Evolutionary conservation across 192 early-diverging fungal species (phyloP), one percentile per base, ranked within the genome.

Genomic region (Lobosporangium transversale): DNA sequence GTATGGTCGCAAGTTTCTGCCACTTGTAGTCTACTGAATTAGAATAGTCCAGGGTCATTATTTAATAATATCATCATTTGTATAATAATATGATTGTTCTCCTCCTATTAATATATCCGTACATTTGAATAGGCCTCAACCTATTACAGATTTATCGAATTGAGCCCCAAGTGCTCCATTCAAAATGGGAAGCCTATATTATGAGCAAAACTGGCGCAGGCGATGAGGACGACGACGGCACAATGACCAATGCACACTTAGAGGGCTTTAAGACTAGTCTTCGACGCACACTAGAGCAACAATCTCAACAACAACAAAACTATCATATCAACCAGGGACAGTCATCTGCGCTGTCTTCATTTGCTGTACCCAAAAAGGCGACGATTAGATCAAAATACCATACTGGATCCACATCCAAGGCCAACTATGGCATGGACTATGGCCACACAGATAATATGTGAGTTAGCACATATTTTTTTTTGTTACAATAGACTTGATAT

Each of bases 111-210:
- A 8, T 36, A 0, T 33, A 24, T 27, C 15, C 43, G 3, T 1
- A 26, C 36, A 23, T n/a, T n/a, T n/a, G n/a, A 14, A 8, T 66
- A 76, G 73, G 59, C 40, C 11, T 67, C 17, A 40, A 49, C 47
- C 53, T 76, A 0, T 24, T 76, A 33, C 57, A 35, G 26, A 76
- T 76, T 26, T 76, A 66, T 24, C 58, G 53, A 3, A 37, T 76
- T 17, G 73, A 76, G 32, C 64, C 73, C 1, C 49, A 62, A 40
- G 42, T 65, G 4, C 57, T 76, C 14, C 65, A 76, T 30, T 61
- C 73, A 43, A 76, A 76, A 56, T 76, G 73, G 73, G 73, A 76
- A 48, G 73, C 64, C 2, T 76, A 62, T 24, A 66, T 76, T 48
- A 67, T 76, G 65, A 76, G 62, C 47, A 37, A 15, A 4, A 58